phyloP scores from a whole-genome alignment of 1,284 basidiomycete species.

The Leccinum griseonigrum region DNA sequence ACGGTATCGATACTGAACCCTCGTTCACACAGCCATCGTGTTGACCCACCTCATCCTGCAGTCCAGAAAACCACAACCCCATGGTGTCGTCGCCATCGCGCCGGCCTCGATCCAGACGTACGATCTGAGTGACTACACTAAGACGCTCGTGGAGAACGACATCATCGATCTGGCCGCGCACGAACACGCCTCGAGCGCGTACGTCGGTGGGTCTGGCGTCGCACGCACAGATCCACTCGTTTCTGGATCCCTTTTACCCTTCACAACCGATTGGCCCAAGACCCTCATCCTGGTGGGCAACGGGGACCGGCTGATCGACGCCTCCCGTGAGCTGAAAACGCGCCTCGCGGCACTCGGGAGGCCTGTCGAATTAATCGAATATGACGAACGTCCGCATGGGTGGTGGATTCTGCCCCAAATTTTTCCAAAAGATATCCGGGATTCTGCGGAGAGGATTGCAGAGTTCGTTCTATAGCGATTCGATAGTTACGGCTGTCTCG shows the following conservation, averaged over 20 bases:
- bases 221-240: slow-evolving; percentile 17
- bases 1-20: neutral
- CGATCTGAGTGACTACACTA: slow-evolving; percentile 4
- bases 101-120: neutral
- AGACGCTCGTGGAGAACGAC: slow-evolving; percentile 1
- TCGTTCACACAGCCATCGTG: neutral
- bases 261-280: slow-evolving; percentile 21
- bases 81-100: neutral
- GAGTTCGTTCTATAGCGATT: slow-evolving; percentile 8
- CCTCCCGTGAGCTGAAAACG: slow-evolving; percentile 7
- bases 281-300: slow-evolving; percentile 25
- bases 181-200: neutral
- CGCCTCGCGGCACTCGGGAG: slow-evolving; percentile 1
- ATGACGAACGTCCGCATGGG: slow-evolving; percentile 25
- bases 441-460: slow-evolving; percentile 14
- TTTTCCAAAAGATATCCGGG: slow-evolving; percentile 17
- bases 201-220: slow-evolving; percentile 16
- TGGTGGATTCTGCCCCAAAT: slow-evolving; percentile 19
- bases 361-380: slow-evolving; percentile 24
- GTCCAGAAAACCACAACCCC: neutral
- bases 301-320: slow-evolving; percentile 19
- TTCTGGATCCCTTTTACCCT: slow-evolving; percentile 18
- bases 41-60: neutral
- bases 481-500: neutral
- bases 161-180: neutral